Base-by-base conservation (phyloP, 2,329 filamentous ascomycete genomes). In the Sarocladium oryzae region DNA sequence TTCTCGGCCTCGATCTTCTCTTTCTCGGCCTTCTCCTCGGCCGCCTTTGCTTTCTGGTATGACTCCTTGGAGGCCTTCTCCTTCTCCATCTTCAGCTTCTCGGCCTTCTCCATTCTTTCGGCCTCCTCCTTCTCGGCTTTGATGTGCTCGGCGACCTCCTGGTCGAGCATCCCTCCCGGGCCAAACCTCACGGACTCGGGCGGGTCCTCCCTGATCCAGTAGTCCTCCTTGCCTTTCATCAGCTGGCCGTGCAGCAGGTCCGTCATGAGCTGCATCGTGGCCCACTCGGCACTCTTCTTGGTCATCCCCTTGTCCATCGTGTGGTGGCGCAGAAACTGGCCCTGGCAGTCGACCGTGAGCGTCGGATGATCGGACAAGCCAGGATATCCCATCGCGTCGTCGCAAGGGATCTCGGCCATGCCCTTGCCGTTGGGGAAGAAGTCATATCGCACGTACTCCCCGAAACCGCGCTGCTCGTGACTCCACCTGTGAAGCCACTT, bases 381-480 rank as follows among this genome's bases (percentile, higher is more conserved):
- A 15, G 35, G 35, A 15, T 37, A 37, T 15, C 35, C 35, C 35
- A 37, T 37, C n/a, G 55, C 60, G 36, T 61, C 58, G 51, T 54
- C 56, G 51, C 60, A 62, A 4, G 56, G 37, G 10, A 62, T 60
- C 1, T 50, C 53, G 2, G 50, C 48, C 2, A 62, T 32, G 15
- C 62, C 58, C 5, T 59, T 54, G 1, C 52, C 13, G 7, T 38
- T 38, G 23, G 55, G 58, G 28, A 56, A 58, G 35, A 60, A 62
- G 32, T 56, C 56, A 49, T 62, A 62, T 13, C 60, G 60, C 0
- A 62, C 41, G 50, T 57, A 53, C 48, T 58, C 55, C 4, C 53
- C 56, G 26, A 62, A 60, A 4, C 59, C 60, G 2, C 59, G 58
- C 53, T 62, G 60, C 52, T 62, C 60, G 51, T 62, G 60, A 2